Base-by-base conservation (phyloP, 352 stramenopile species). In the Bremia lactucae region DNA sequence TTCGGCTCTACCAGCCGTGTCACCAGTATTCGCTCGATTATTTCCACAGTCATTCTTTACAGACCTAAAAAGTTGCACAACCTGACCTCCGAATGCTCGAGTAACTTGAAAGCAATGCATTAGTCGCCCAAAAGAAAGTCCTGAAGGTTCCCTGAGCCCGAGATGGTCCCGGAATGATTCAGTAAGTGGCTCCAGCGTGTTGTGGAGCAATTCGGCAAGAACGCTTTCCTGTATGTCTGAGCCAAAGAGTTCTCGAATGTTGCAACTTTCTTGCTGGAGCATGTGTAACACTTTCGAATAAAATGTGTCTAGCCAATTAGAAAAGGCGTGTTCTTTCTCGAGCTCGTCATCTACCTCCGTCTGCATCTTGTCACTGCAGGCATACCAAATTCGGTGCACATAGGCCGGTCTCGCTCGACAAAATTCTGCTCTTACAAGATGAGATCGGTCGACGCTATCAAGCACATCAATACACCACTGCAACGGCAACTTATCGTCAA, bases 371-470 rank as follows among this genome's bases (percentile, higher is more conserved):
- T 46, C 41, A 34, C 44, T 67, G 39, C 62, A 84, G 4, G 72
- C 44, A 22, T 68, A 78, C 74, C 74, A 87, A 0, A 65, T 25
- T 22, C 74, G 70, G 29, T 87, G 74, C 19, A 80, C 56, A 28
- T 63, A 46, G 6, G 67, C 64, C 0, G 60, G 67, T n/a, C 74
- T 60, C 2, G 51, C 44, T 13, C 40, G 50, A 50, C 67, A 79
- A 44, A 70, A 87, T 33, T 72, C 62, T 0, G 65, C 59, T 20
- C 55, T 55, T 45, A 77, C 57, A 1, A 84, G 36, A 11, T 68
- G 54, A n/a, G 28, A 47, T 28, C 59, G 49, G 5, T 69, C 54
- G 19, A 87, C 62, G 51, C 69, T 83, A 25, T 13, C 29, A 6
- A 84, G 68, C 23, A 84, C 54, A 15, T 68, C 57, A 10, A 80